Evolutionary conservation across 257 asterid species (phyloP), one percentile per base, ranked within the genome.

Genomic region (Vinca minor): DNA sequence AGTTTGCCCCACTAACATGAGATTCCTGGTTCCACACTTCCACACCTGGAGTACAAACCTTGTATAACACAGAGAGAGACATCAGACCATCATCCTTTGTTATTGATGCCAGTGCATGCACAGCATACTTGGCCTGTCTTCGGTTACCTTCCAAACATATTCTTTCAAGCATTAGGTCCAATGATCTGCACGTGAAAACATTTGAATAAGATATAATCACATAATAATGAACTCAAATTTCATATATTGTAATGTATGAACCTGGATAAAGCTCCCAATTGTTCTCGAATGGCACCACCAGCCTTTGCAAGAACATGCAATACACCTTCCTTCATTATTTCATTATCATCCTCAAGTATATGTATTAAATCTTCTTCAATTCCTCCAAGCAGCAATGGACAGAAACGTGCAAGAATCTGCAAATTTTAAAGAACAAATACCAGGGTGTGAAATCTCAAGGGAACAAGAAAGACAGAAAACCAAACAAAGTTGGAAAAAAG

Each of bases 91-190:
- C 97, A 76, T 93, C 99, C 78, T 87, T 87, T 71, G 96, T 93
- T 74, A 93, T 84, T 71, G 97, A 88, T 71, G 97, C 96, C 70
- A 93, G 88, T 12, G 99, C 97, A 81, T 93, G 95, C 66, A 93
- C 95, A 50, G 99, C 92, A 83, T 90, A 93, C 73, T 93, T 93
- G 55, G 99, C 99, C 82, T 90, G 99, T 85, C 97, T 83, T 60
- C 97, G 82, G 76, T 88, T 87, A 78, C 99, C 97, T 87, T 93
- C 99, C 5, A 90, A 79, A 80, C 99, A 93, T 77, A 93, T 86
- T 67, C 99, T 94, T 84, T 93, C 97, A 46, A 93, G 96, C 72
- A 90, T 84, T 66, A 93, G 95, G 84, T 93, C 96, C 72, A 93
- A 75, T 21, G 99, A 86, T 76, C 99, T 93, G 80, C 63, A 73